Conservation (phyloP, 805 yeast species). For the Wickerhamomyces sydowiorum region DNA sequence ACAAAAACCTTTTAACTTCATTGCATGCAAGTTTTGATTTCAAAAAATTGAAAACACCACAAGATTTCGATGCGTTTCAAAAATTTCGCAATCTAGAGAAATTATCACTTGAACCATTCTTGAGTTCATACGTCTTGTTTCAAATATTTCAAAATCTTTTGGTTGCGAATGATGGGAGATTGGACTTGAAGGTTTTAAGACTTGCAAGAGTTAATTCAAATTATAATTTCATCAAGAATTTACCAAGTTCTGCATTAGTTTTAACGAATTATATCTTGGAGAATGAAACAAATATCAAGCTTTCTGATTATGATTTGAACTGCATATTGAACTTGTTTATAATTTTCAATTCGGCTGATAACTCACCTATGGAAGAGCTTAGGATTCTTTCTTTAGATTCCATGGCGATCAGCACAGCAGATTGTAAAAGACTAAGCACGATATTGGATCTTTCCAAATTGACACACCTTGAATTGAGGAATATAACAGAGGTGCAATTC, state of each 20-base stretch:
- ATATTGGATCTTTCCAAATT: conserved; percentile 13
- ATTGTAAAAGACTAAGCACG: conserved; percentile 8
- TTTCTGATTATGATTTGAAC: conserved; percentile 14
- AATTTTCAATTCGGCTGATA: conserved; percentile 4
- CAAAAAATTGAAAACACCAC: conserved; percentile 9
- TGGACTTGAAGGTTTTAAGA: conserved; percentile 9
- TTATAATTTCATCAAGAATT: conserved; percentile 9
- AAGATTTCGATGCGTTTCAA: conserved; percentile 8
- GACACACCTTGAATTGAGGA: conserved; percentile 25
- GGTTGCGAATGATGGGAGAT: conserved; percentile 3
- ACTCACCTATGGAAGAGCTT: conserved; percentile 4
- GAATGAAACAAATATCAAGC: conserved; percentile 7
- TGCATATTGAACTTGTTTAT: conserved; percentile 7
- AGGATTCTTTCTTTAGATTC: conserved; percentile 12
- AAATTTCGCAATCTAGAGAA: conserved; percentile 25
- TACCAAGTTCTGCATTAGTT: conserved; percentile 12
- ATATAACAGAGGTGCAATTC: conserved; percentile 31
- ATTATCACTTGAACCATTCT: conserved; percentile 32
- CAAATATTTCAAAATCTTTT: conserved; percentile 13
- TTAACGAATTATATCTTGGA: conserved; percentile 14
- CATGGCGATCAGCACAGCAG: conserved; percentile 8
- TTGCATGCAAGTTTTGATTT: conserved; percentile 29
- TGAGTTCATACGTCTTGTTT: conserved; percentile 22
- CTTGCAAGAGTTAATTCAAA: conserved; percentile 12
- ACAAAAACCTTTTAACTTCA: conserved; percentile 19